phyloP scores from a whole-genome alignment of 192 early-diverging fungal species.

The Phlyctochytrium bullatum region DNA sequence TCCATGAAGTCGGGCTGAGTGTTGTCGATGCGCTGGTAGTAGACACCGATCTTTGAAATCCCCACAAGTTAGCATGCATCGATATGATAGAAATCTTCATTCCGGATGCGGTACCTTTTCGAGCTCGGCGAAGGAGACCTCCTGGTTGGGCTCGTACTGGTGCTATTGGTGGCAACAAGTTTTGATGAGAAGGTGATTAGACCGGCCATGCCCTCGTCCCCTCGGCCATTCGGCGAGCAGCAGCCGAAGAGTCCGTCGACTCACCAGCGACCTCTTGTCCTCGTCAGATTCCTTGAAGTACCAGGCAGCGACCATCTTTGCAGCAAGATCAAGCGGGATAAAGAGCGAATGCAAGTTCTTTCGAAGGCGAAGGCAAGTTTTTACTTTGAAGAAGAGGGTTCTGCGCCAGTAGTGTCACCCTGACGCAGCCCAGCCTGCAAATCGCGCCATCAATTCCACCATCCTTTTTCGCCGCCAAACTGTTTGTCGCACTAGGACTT shows the following conservation, averaged over 20 bases:
- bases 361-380: no score
- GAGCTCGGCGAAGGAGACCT: constrained; percentile 69
- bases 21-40: constrained; percentile 64
- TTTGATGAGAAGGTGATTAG: neutral
- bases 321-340: no score
- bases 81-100: neutral
- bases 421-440: no score
- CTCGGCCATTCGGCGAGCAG: neutral
- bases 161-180: constrained; percentile 41
- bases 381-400: no score
- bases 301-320: constrained; percentile 1
- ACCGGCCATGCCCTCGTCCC: neutral
- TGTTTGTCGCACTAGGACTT: no score
- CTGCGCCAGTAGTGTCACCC: no score
- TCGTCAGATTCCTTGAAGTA: neutral
- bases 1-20: constrained; percentile 51
- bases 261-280: neutral
- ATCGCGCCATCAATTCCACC: no score
- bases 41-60: constrained; percentile 59
- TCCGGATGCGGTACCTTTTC: neutral
- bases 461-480: no score
- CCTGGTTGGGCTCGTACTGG: constrained; percentile 61
- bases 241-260: neutral
- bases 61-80: neutral
- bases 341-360: no score